These are phyloP conservation scores for Mycena vitilis DNA, from an alignment of 768 basidiomycete genomes.

Conservation along the genomic window DNA sequence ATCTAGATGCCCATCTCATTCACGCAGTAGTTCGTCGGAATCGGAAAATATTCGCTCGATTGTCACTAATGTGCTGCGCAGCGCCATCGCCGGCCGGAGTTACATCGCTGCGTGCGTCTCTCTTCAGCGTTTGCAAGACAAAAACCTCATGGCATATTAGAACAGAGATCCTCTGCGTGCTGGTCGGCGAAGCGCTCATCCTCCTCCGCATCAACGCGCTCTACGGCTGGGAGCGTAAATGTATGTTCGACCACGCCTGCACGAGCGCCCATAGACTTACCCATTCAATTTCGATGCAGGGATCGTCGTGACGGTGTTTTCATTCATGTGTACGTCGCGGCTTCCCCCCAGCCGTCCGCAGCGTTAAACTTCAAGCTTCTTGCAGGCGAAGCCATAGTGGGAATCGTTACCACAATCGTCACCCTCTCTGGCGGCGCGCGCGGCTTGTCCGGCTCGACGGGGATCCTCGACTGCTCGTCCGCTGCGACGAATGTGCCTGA, in stretches of 20 bases:
- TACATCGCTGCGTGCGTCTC: conserved; percentile 5
- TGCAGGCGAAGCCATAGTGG: conserved; percentile 4
- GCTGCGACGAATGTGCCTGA: background rate
- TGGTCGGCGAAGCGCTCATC: conserved; percentile 18
- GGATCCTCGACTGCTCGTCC: background rate
- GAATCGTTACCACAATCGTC: background rate
- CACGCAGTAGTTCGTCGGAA: conserved; percentile 2
- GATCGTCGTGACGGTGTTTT: conserved; percentile 1
- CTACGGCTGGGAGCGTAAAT: conserved; percentile 23
- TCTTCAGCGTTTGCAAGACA: background rate
- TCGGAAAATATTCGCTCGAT: background rate
- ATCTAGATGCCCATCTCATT: background rate
- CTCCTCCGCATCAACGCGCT: conserved; percentile 19
- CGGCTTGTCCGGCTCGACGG: background rate
- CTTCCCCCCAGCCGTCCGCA: background rate
- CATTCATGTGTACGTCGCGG: background rate
- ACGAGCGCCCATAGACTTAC: background rate
- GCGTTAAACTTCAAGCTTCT: background rate
- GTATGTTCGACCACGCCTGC: background rate
- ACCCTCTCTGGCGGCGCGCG: background rate
- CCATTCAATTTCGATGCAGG: background rate
- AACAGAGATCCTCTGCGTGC: conserved; percentile 18
- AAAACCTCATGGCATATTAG: background rate
- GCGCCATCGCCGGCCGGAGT: background rate
- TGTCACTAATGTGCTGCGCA: background rate